A percentile compares a stretch with the other conserved stretches of the same genome.
These are phyloP conservation scores for Taiozyma sp. DNA, from an alignment of 1,139 yeast genomes.

Conservation along the genomic window DNA sequence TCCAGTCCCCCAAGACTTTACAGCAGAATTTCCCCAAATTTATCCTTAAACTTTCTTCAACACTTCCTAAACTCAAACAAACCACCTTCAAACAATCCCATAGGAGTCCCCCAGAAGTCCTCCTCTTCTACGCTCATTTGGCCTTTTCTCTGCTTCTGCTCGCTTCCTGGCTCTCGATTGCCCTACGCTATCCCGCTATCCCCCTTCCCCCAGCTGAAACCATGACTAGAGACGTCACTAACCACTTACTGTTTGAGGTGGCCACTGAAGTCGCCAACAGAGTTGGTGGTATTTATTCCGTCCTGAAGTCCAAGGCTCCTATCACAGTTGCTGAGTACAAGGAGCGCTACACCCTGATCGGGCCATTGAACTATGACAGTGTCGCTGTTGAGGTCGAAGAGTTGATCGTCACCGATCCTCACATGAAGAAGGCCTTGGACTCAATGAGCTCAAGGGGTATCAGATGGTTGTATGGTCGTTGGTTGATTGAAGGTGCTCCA, in stretches of 20 bases:
- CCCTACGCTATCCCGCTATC: background rate
- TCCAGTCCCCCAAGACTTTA: background rate
- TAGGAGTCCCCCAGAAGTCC: background rate
- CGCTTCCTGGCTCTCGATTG: background rate
- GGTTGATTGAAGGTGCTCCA: constrained; percentile 98
- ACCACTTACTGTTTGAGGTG: constrained; percentile 86
- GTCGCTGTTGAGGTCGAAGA: constrained; percentile 95
- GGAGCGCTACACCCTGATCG: constrained; percentile 81
- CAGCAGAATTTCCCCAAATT: background rate
- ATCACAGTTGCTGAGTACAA: constrained; percentile 93
- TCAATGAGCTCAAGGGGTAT: constrained; percentile 81
- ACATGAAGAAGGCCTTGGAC: constrained; percentile 56
- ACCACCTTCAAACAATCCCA: background rate
- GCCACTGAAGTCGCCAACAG: constrained; percentile 98
- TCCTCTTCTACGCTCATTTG: background rate
- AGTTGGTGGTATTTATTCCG: constrained; percentile 97
- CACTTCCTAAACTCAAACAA: background rate
- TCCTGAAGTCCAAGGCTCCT: constrained; percentile 93
- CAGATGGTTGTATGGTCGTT: constrained; percentile 82
- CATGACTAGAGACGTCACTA: constrained; percentile 74
- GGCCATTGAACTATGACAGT: constrained; percentile 76
- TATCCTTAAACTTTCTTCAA: background rate
- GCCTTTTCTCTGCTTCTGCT: background rate
- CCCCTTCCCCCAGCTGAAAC: background rate
- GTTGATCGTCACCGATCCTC: constrained; percentile 54